Conservation (phyloP, 1,139 yeast species). For the Taiozyma onychis region DNA sequence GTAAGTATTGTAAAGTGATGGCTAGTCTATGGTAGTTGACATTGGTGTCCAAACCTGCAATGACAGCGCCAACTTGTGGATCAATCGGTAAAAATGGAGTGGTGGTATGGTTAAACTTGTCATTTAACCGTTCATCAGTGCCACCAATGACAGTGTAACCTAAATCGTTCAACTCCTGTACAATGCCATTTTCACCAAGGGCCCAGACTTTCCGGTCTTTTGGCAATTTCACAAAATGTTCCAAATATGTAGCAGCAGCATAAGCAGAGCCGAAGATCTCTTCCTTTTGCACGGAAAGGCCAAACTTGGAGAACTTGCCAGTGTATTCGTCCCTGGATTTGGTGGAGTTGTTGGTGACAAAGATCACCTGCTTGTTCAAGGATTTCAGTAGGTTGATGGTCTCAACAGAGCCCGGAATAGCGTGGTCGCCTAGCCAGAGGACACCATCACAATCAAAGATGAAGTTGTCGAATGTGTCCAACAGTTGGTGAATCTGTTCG, state of each 20-base stretch:
- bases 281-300: constrained; percentile 59
- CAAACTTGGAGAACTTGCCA: constrained; percentile 68
- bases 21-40: constrained; percentile 80
- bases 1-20: constrained; percentile 74
- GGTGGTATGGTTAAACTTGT: constrained; percentile 34
- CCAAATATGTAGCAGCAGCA: constrained; percentile 83
- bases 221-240: constrained; percentile 68
- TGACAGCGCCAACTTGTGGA: constrained; percentile 75
- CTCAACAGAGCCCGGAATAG: constrained; percentile 69
- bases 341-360: constrained; percentile 94
- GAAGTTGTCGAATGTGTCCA: constrained; percentile 69
- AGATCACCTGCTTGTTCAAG: constrained; percentile 60
- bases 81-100: constrained; percentile 54
- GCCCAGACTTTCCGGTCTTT: constrained; percentile 77
- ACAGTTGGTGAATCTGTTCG: constrained; percentile 45
- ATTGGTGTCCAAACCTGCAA: constrained; percentile 76
- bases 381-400: constrained; percentile 51
- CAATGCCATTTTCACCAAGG: constrained; percentile 79
- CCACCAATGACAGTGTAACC: constrained; percentile 79
- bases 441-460: constrained; percentile 91
- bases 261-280: constrained; percentile 91
- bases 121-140: constrained; percentile 41
- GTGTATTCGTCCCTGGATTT: constrained; percentile 78
- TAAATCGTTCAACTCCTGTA: constrained; percentile 58
- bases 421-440: constrained; percentile 74